Percentiles rank a stretch among this genome's conserved stretches.
Conservation (phyloP, 768 basidiomycete genomes). For the Trametes punicea region DNA sequence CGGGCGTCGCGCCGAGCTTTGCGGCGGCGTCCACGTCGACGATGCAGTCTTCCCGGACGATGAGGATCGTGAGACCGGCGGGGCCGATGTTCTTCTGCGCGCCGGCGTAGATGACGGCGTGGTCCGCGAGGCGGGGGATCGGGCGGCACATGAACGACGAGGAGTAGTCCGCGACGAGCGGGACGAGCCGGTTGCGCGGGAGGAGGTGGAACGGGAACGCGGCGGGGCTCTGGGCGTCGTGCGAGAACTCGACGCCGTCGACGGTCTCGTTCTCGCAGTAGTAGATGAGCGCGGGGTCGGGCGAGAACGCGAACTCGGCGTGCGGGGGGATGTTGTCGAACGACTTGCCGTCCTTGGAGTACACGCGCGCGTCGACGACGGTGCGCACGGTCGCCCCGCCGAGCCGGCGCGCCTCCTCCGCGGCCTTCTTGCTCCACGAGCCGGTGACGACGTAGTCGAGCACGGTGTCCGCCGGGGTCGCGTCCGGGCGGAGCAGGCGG, state of each 20-base stretch:
- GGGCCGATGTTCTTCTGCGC: constrained; percentile 99
- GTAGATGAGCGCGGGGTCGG: constrained; percentile 86
- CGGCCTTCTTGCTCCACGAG: constrained; percentile 86
- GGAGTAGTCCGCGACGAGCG: constrained; percentile 93
- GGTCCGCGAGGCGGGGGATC: constrained; percentile 82
- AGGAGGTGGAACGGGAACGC: constrained; percentile 85
- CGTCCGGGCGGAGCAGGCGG: constrained; percentile 66
- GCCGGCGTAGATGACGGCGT: constrained; percentile 94
- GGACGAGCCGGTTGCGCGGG: constrained; percentile 52
- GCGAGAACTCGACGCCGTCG: constrained; percentile 86
- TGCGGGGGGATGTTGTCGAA: constrained; percentile 80
- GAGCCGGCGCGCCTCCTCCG: constrained; percentile 77
- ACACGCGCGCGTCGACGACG: constrained; percentile 63
- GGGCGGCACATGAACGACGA: constrained; percentile 96
- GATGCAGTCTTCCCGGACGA: constrained; percentile 92
- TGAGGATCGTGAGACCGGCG: constrained; percentile 87
- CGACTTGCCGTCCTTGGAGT: constrained; percentile 62
- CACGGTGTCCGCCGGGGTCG: constrained; percentile 48
- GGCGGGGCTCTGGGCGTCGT: constrained; percentile 47
- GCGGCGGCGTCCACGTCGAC: constrained; percentile 84
- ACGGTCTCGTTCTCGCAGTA: constrained; percentile 99
- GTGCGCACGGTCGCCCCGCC: constrained; percentile 54
- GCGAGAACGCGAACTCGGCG: constrained; percentile 69
- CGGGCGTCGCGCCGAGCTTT: constrained; percentile 64
- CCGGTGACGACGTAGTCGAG: constrained; percentile 94